Evolutionary conservation across 805 yeast genomes (phyloP).

Genomic region (Cyberlindnera americana): DNA sequence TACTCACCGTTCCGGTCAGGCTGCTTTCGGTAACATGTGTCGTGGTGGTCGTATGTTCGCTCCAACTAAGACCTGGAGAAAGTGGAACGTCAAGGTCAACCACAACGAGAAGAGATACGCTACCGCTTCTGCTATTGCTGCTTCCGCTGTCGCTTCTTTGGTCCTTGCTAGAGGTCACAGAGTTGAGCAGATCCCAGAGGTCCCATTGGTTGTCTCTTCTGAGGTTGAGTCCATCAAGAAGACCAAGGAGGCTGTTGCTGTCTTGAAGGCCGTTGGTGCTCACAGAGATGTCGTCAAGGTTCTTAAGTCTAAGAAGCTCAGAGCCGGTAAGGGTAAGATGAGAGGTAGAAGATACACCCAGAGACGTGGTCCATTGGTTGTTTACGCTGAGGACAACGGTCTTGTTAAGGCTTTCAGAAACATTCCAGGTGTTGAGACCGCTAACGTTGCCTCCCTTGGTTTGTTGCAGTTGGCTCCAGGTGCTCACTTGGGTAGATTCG

Average conservation of each 20-base stretch:
- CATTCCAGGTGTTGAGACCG: conserved; percentile 99
- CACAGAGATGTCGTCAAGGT: conserved; percentile 98
- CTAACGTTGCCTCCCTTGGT: conserved; percentile 87
- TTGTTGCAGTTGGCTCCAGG: conserved; percentile 99
- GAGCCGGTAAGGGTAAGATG: conserved; percentile 99
- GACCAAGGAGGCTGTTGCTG: conserved; percentile 99
- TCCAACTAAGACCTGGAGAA: conserved; percentile 99
- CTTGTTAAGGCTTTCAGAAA: conserved; percentile 98
- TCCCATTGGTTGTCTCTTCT: conserved; percentile 94
- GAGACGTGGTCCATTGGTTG: conserved; percentile 99
- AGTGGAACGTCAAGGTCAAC: conserved; percentile 99
- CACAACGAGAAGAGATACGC: conserved; percentile 99
- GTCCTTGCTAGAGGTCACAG: conserved; percentile 99
- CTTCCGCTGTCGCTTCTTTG: conserved; percentile 96
- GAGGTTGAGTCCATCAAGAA: conserved; percentile 89
- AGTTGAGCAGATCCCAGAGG: conserved; percentile 96
- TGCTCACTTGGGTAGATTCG: conserved; percentile 99
- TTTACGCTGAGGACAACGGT: conserved; percentile 98
- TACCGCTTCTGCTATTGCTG: conserved; percentile 99
- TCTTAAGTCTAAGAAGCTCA: conserved; percentile 95
- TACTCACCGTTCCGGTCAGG: conserved; percentile 99
- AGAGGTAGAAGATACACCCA: conserved; percentile 99
- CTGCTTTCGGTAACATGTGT: conserved; percentile 99
- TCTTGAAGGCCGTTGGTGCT: conserved; percentile 97
- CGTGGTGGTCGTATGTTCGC: conserved; percentile 99